These are phyloP conservation scores for Pseudocercospora fuligena DNA, from an alignment of 2,329 filamentous ascomycete species.

Conservation along the genomic window DNA sequence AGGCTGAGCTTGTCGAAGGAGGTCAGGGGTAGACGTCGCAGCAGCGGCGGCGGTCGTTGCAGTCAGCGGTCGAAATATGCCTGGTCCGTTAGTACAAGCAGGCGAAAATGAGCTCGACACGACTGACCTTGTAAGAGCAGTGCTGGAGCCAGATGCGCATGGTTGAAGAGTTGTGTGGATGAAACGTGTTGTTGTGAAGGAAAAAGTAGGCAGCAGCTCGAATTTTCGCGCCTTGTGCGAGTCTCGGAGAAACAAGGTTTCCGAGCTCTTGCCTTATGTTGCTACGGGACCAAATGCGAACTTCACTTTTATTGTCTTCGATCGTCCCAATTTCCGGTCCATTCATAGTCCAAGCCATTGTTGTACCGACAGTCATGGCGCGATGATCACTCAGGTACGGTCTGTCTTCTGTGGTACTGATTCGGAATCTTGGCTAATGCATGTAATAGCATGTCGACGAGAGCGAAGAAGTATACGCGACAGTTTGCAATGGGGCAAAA, in stretches of 20 bases:
- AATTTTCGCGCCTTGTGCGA: not conserved
- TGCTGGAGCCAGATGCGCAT: not conserved
- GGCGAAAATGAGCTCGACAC: not conserved
- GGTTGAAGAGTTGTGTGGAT: not conserved
- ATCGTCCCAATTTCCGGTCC: not conserved
- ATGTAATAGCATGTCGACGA: not conserved
- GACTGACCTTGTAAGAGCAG: not conserved
- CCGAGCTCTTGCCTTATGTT: not conserved
- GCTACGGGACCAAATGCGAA: not conserved
- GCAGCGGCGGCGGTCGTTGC: not conserved
- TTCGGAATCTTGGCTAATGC: not conserved
- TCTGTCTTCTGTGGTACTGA: not conserved
- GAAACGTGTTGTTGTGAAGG: not conserved
- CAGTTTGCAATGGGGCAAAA: not conserved
- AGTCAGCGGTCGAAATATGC: too few species aligned
- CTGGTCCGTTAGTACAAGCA: too few species aligned
- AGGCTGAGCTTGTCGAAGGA: not conserved
- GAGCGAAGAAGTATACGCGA: not conserved
- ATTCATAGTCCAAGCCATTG: not conserved
- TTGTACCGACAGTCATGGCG: not conserved
- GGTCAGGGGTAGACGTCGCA: not conserved
- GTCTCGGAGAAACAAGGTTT: not conserved
- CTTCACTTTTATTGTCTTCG: not conserved
- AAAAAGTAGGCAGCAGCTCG: not conserved
- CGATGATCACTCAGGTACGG: not conserved